Evolutionary conservation across 495 filamentous ascomycete genomes (phyloP).

Genomic region (Aspergillus bridgeri): DNA sequence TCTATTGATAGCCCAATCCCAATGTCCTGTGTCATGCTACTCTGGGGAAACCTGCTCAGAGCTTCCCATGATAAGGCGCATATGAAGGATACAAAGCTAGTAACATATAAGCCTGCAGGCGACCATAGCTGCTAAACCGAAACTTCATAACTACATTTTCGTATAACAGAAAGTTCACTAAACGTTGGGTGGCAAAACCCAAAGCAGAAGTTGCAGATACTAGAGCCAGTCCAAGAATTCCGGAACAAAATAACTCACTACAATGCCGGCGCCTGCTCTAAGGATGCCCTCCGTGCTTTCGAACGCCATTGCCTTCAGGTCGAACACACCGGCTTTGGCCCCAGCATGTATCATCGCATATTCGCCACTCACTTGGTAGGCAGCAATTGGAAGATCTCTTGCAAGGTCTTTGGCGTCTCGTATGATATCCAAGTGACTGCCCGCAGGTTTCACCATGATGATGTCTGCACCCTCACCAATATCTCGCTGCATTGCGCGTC

Average conservation of each 20-base stretch:
- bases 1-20: no score
- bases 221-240: constrained; percentile 85
- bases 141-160: not conserved
- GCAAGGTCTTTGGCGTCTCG: constrained; percentile 92
- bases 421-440: constrained; percentile 93
- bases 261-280: constrained; percentile 85
- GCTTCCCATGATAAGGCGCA: not conserved
- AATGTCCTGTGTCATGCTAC: no score
- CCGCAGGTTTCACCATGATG: constrained; percentile 98
- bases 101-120: not conserved
- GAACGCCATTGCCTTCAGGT: constrained; percentile 91
- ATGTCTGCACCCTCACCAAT: constrained; percentile 93
- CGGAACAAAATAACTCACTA: constrained; percentile 91
- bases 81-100: not conserved
- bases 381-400: constrained; percentile 82
- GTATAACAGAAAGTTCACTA: not conserved
- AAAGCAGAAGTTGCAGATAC: not conserved
- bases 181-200: not conserved
- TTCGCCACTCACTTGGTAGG: constrained; percentile 96
- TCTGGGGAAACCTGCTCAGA: not conserved
- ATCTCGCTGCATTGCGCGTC: constrained; percentile 85
- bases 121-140: not conserved
- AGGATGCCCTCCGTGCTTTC: constrained; percentile 91
- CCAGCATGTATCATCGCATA: constrained; percentile 97
- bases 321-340: constrained; percentile 96